These are phyloP conservation scores for Diplodia intermedia DNA, from an alignment of 2,329 filamentous ascomycete species.

Conservation along the genomic window DNA sequence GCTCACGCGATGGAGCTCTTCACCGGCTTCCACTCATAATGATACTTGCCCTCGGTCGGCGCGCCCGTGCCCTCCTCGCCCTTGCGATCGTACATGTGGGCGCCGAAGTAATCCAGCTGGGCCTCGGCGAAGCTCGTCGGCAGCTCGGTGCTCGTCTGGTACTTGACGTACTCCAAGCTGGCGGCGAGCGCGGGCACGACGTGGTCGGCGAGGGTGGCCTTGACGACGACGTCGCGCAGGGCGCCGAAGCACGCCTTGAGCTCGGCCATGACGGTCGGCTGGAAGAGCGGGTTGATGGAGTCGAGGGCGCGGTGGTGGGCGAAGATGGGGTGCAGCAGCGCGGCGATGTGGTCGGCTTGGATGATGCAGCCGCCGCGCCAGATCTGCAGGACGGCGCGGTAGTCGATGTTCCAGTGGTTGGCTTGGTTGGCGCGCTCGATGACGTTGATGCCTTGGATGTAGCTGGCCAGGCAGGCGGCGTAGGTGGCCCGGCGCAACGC, in stretches of 20 bases:
- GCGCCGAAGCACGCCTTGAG: constrained; percentile 48
- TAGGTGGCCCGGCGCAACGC: constrained; percentile 68
- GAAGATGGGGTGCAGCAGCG: constrained; percentile 61
- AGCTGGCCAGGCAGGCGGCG: constrained; percentile 66
- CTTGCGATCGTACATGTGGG: constrained; percentile 69
- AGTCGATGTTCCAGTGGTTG: constrained; percentile 66
- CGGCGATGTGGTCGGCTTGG: constrained; percentile 68
- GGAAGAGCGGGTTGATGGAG: constrained; percentile 56
- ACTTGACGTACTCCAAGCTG: constrained; percentile 72
- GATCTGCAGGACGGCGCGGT: constrained; percentile 62
- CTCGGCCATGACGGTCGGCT: constrained; percentile 60
- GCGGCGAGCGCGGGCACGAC: constrained; percentile 67
- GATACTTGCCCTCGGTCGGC: constrained; percentile 64
- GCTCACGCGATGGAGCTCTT: constrained; percentile 31
- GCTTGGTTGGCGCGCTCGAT: constrained; percentile 65
- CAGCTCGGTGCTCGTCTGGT: constrained; percentile 63
- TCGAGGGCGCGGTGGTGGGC: constrained; percentile 46
- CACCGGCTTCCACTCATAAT: constrained; percentile 67
- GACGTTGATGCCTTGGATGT: constrained; percentile 70
- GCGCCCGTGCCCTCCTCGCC: constrained; percentile 59
- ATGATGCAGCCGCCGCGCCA: constrained; percentile 77
- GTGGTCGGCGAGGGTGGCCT: constrained; percentile 63
- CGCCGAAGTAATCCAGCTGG: constrained; percentile 74
- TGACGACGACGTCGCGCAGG: constrained; percentile 64
- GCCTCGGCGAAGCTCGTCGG: constrained; percentile 75